Evolutionary conservation across 1,284 basidiomycete species (phyloP).

Genomic region (Ustilago bromivora): DNA sequence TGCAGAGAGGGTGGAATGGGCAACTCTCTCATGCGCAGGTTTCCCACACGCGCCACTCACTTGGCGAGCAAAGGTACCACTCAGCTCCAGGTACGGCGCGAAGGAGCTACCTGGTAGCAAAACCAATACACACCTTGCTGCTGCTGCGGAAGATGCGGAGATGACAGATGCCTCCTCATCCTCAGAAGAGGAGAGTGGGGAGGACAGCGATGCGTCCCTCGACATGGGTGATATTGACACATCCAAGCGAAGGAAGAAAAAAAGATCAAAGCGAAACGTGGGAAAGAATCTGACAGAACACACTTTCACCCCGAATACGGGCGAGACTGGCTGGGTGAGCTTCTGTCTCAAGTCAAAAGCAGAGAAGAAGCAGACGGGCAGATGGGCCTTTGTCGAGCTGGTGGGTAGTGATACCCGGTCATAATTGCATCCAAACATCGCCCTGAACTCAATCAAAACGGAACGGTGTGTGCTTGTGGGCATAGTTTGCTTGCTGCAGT

Average conservation of each 20-base stretch:
- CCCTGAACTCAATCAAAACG: no score
- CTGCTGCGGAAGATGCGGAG: neutral
- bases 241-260: slow-evolving; percentile 16
- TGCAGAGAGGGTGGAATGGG: slow-evolving; percentile 22
- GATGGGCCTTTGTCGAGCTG: slow-evolving; percentile 45
- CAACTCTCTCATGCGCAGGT: slow-evolving; percentile 36
- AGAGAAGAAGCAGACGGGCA: neutral
- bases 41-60: slow-evolving; percentile 56
- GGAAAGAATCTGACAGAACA: slow-evolving; percentile 44
- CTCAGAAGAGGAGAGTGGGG: slow-evolving; percentile 18
- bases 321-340: slow-evolving; percentile 41
- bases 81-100: slow-evolving; percentile 32
- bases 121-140: neutral
- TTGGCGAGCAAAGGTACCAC: slow-evolving; percentile 43
- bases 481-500: neutral
- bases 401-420: slow-evolving; percentile 47
- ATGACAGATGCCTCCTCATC: slow-evolving; percentile 32
- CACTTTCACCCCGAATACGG: slow-evolving; percentile 30
- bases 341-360: slow-evolving; percentile 26
- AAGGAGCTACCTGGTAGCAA: slow-evolving; percentile 32
- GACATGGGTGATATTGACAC: slow-evolving; percentile 22
- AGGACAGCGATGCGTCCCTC: slow-evolving; percentile 32
- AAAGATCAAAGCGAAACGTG: slow-evolving; percentile 32
- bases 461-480: neutral
- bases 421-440: slow-evolving; percentile 2